These are phyloP conservation scores for Pseudohalonectria lignicola DNA, from an alignment of 2,329 filamentous ascomycete genomes.

Conservation along the genomic window DNA sequence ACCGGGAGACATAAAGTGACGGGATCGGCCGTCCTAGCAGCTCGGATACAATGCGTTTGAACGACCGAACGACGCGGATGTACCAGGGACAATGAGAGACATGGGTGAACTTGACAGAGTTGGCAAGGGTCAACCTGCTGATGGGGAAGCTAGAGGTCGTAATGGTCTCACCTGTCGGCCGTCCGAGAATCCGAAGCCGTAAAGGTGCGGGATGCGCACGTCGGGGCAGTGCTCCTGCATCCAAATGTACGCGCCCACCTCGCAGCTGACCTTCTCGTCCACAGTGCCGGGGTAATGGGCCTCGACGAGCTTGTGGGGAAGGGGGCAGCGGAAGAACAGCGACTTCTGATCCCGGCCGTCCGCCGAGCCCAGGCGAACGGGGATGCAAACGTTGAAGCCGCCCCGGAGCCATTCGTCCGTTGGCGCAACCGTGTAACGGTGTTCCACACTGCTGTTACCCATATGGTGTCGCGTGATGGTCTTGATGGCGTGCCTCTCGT, in stretches of 20 bases:
- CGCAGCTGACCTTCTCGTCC: slow-evolving; percentile 25
- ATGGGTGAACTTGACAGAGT: not conserved
- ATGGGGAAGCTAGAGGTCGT: not conserved
- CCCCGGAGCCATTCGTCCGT: not conserved
- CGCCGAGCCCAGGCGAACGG: not conserved
- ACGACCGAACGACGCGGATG: not conserved
- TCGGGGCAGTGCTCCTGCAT: slow-evolving; percentile 22
- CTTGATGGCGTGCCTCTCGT: not conserved
- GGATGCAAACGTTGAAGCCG: not conserved
- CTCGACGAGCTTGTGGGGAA: slow-evolving; percentile 23
- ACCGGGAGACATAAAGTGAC: not conserved
- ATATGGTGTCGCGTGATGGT: not conserved
- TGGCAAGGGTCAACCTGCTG: too few relatives aligned
- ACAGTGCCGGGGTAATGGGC: slow-evolving; percentile 20
- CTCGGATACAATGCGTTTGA: not conserved
- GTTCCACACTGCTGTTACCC: not conserved
- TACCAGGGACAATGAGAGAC: not conserved
- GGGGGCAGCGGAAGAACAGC: slow-evolving; percentile 11
- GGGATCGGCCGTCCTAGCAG: not conserved
- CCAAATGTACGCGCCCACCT: slow-evolving; percentile 26
- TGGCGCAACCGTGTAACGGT: not conserved
- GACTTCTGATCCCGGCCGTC: not conserved
- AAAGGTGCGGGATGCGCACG: slow-evolving; percentile 21
- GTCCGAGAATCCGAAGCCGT: slow-evolving; percentile 9
- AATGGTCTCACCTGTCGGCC: slow-evolving; percentile 2